Base-by-base conservation (phyloP, 176 grass and related monocot species). In the Aegilops sharonensis region DNA sequence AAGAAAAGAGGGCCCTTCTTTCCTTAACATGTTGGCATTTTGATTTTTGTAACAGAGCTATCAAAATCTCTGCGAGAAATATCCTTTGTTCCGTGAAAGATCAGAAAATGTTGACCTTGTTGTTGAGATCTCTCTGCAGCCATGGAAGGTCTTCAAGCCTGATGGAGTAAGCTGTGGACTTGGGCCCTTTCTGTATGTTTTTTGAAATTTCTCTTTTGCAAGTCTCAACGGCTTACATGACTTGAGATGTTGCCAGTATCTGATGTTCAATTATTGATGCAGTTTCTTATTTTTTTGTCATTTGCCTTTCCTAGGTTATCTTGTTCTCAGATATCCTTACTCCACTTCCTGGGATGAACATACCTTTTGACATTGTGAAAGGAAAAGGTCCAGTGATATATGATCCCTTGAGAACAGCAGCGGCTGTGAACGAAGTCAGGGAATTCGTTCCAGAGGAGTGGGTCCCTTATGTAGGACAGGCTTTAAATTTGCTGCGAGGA, bases 321-420 rank as follows among this genome's bases (percentile, higher is more conserved):
- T 86, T 98, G 69, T 98, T 98, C 80, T 98, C 97, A 1, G 97
- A 98, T 64, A 98, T 98, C 78, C 92, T 98, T 84, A 98, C 97
- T 32, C 97, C 97, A 83, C 88, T 98, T 88, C 93, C 93, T 82
- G 97, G 97, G 75, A 98, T 98, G 97, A 95, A 95, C 80, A 98
- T 98, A 89, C 92, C 97, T 80, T 98, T 98, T 74, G 97, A 98
- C 90, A 95, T 98, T 86, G 94, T 98, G 30, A 98, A 98, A 85
- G 97, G 97, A 85, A 98, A 95, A 87, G 97, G 97, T 45, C 97
- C 97, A 63, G 89, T 98, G 45, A 98, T 98, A 83, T 95, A 94
- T 73, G 88, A 91, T 83, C 97, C 97, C 67, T 82, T 98, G 78
- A 89, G 81, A 78, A 98, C 97, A 88, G 87, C 90, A 73, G 92